Evolutionary conservation across 768 basidiomycete genomes (phyloP), one percentile per base, ranked within the genome.

Genomic region (Pleurotus eryngii): DNA sequence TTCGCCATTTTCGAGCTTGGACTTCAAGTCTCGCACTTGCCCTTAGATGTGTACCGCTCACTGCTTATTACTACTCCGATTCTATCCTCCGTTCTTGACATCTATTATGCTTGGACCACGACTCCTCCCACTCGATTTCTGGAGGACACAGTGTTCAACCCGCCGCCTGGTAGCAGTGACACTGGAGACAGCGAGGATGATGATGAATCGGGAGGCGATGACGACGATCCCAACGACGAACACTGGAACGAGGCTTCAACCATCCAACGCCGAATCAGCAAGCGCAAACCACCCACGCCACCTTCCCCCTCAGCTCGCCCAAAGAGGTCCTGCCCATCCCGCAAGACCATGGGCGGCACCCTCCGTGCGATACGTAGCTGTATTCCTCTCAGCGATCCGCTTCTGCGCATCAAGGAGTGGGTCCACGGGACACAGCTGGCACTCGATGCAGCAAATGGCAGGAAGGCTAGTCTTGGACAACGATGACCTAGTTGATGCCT

Each of bases 1-100:
- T 65, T 56, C 55, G 62, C 59, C 12, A 59, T 65, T 46, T 40
- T 59, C 12, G 54, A 59, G 9, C n/a, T 59, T 38, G 62, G 57
- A 5, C 56, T 39, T n/a, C 20, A 49, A 24, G 15, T 81, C 35
- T 57, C 12, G 24, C 48, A 49, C 20, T 20, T 51, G 39, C 49
- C 22, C 46, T 17, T 47, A 15, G 20, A 35, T 24, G 12, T 22
- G 27, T 12, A 7, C 14, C 26, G 18, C 47, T 15, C n/a, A n/a
- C 47, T 49, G 14, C 15, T 49, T 24, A n/a, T 5, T 5, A 49
- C 27, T n/a, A 49, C 20, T 24, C 47, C 47, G 11, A 49, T 30
- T 30, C 4, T 49, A 49, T 15, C 14, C 27, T n/a, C 15, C 24
- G 24, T 49, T 18, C 18, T 51, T 24, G 43, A 11, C 24, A n/a